phyloP scores from a whole-genome alignment of 78 protist genomes.

The Speleostelium caveatum region DNA sequence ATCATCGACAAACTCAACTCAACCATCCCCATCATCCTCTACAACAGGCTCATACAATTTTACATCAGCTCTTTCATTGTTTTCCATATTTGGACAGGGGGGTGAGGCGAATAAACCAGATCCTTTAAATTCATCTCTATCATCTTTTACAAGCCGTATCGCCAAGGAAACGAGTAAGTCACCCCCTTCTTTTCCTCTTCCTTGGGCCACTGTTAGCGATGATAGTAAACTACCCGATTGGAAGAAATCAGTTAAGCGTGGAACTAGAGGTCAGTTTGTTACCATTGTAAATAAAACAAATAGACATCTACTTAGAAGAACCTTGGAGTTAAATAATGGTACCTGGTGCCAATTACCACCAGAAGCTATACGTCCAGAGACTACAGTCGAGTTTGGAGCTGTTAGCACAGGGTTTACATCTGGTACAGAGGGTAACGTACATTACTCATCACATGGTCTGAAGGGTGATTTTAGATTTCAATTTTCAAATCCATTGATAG shows the following conservation, averaged over 20 bases:
- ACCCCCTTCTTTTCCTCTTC: slow-evolving; percentile 17
- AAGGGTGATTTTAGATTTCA: slow-evolving; percentile 48
- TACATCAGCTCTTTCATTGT: not conserved
- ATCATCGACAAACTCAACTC: not conserved
- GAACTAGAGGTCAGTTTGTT: slow-evolving; percentile 64
- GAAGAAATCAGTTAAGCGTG: slow-evolving; percentile 39
- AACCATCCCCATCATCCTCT: not conserved
- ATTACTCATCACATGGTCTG: slow-evolving; percentile 40
- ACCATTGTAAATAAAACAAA: slow-evolving; percentile 24
- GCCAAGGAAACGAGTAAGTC: not conserved
- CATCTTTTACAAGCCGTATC: not conserved
- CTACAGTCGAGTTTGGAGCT: slow-evolving; percentile 50
- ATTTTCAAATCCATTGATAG: slow-evolving; percentile 71
- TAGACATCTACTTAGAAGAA: slow-evolving; percentile 33
- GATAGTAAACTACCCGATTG: not conserved
- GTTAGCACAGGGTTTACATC: slow-evolving; percentile 47
- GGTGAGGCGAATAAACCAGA: too few species aligned
- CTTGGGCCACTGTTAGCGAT: slow-evolving; percentile 20
- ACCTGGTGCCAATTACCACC: slow-evolving; percentile 67
- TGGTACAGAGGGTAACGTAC: slow-evolving; percentile 38
- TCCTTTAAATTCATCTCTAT: not conserved
- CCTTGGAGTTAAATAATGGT: slow-evolving; percentile 22
- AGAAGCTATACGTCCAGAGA: slow-evolving; percentile 53
- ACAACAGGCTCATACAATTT: not conserved
- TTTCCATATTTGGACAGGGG: not conserved